A percentile compares a stretch with the other conserved stretches of the same genome.
phyloP scores from a whole-genome alignment of 2,329 filamentous ascomycete genomes.

The Cytospora piceicola region DNA sequence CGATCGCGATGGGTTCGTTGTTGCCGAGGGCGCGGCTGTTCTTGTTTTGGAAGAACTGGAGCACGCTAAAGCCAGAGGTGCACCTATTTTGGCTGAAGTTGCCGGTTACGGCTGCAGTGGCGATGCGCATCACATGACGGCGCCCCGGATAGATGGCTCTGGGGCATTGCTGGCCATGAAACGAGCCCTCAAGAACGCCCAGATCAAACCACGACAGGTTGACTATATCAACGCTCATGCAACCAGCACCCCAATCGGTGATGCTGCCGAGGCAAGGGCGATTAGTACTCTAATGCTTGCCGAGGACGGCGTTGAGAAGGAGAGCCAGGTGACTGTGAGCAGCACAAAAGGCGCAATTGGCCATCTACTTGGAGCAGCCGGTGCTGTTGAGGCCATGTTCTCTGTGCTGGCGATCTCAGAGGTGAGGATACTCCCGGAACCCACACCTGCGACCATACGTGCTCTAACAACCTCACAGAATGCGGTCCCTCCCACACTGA shows the following conservation, averaged over 20 bases:
- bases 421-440: slow-evolving; percentile 54
- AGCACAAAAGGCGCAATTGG: slow-evolving; percentile 94
- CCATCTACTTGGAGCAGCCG: slow-evolving; percentile 88
- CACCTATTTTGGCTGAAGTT: slow-evolving; percentile 85
- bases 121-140: slow-evolving; percentile 93
- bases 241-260: slow-evolving; percentile 83
- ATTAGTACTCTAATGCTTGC: slow-evolving; percentile 79
- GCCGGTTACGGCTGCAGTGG: slow-evolving; percentile 88
- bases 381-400: slow-evolving; percentile 88
- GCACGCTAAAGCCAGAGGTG: slow-evolving; percentile 79
- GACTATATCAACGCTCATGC: slow-evolving; percentile 97
- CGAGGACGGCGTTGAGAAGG: slow-evolving; percentile 64
- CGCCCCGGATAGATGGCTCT: slow-evolving; percentile 78
- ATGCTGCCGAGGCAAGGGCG: slow-evolving; percentile 83
- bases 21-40: slow-evolving; percentile 89
- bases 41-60: slow-evolving; percentile 87
- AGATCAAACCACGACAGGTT: slow-evolving; percentile 69
- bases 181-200: slow-evolving; percentile 74
- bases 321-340: slow-evolving; percentile 76
- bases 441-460: neutral
- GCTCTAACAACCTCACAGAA: slow-evolving; percentile 54
- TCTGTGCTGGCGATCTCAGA: slow-evolving; percentile 77
- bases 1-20: slow-evolving; percentile 82
- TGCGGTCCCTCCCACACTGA: slow-evolving; percentile 82
- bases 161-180: slow-evolving; percentile 87